These are phyloP conservation scores for Candida silvicultrix DNA, from an alignment of 805 yeast species.

Conservation along the genomic window DNA sequence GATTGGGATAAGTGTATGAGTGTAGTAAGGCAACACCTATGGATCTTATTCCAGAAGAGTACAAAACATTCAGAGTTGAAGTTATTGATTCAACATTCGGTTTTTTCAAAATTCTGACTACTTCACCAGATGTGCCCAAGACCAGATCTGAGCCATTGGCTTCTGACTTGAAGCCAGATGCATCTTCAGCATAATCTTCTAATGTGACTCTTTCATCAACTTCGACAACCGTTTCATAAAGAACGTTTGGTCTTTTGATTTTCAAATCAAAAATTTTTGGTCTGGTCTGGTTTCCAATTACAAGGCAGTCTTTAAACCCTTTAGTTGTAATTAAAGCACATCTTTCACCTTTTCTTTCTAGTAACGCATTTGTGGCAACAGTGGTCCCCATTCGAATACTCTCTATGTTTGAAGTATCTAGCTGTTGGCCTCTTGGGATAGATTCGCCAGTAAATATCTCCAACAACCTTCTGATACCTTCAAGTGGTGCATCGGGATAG, in stretches of 20 bases:
- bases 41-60: slow-evolving; percentile 55
- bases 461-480: slow-evolving; percentile 77
- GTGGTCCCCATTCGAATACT: slow-evolving; percentile 89
- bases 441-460: slow-evolving; percentile 47
- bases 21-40: slow-evolving; percentile 70
- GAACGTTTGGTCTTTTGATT: slow-evolving; percentile 61
- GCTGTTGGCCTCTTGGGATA: slow-evolving; percentile 53
- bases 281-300: slow-evolving; percentile 87
- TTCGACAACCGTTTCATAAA: slow-evolving; percentile 75
- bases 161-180: slow-evolving; percentile 25
- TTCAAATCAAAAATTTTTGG: slow-evolving; percentile 85
- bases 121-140: slow-evolving; percentile 63
- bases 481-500: slow-evolving; percentile 87
- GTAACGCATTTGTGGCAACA: slow-evolving; percentile 90
- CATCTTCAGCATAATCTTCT: slow-evolving; percentile 76
- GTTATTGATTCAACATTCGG: slow-evolving; percentile 43
- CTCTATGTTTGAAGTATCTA: slow-evolving; percentile 59
- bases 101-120: slow-evolving; percentile 45
- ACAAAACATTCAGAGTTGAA: slow-evolving; percentile 35
- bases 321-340: slow-evolving; percentile 83
- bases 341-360: slow-evolving; percentile 87
- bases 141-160: slow-evolving; percentile 30
- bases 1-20: slow-evolving; percentile 66
- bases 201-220: slow-evolving; percentile 87
- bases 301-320: slow-evolving; percentile 79